Base-by-base conservation (phyloP, 1,284 basidiomycete genomes). In the Erythrobasidium hasegawianum region DNA sequence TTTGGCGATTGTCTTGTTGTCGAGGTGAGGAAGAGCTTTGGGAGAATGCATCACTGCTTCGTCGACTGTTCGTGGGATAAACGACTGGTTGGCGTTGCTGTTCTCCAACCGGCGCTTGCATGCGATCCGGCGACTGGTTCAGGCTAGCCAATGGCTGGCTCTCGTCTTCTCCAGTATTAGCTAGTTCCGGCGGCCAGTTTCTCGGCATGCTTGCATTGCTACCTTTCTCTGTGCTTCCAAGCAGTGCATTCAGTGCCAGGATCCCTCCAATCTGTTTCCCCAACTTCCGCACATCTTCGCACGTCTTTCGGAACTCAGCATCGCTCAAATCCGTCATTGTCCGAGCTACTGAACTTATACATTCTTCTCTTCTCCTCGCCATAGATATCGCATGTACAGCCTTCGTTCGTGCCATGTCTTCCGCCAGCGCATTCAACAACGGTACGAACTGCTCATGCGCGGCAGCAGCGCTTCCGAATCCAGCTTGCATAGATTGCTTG, bases 361-460 rank as follows among this genome's bases (percentile, higher is more conserved):
- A 69, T 40, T 58, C 62, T 59, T 74, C 71, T 39, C 70, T 72
- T 69, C 74, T 74, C 33, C 61, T 69, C 4, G 71, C 70, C 67
- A 76, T 74, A 18, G 69, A 70, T 16, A 57, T 33, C 2, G 69
- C 68, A 57, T 76, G 75, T 2, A 43, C 45, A 2, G 50, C 56
- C 67, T 74, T 76, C n/a, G 70, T 71, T 27, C 62, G 58, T 26
- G 62, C 60, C 47, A 76, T 72, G n/a, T 75, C 75, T 56, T 67
- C 68, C 54, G 75, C 72, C 38, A 76, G 68, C 11, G 59, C 56
- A 22, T 68, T 64, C 1, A 76, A 69, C 41, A 72, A 69, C 7
- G 73, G 69, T 24, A 76, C 72, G 68, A 72, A 76, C 69, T 72
- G 72, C 66, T 76, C 75, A 67, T 76, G 75, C 16, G 67, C 71